Conservation (phyloP, 75 land plant genomes). For the Selaginella tamariscina region DNA sequence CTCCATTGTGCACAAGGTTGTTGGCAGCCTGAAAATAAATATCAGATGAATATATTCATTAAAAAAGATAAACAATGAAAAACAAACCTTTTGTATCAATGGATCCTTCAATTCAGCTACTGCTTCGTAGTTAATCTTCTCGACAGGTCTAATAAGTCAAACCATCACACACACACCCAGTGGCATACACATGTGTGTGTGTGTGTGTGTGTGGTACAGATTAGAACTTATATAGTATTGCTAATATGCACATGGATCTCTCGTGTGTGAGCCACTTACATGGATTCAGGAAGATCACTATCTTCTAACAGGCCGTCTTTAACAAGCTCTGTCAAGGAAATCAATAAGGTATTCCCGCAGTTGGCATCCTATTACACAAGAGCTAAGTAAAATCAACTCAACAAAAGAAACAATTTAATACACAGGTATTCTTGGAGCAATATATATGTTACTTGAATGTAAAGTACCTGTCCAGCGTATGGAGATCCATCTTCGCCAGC, state of each 20-base stretch:
- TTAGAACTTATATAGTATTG: no score
- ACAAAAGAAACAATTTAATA: not conserved
- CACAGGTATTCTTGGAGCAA: no score
- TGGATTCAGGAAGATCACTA: slow-evolving; percentile 62
- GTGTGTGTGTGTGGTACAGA: no score
- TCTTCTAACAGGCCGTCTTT: slow-evolving; percentile 61
- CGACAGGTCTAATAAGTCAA: slow-evolving; percentile 32
- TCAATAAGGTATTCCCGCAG: slow-evolving; percentile 92
- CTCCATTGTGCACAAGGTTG: slow-evolving; percentile 31
- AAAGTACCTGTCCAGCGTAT: slow-evolving; percentile 74
- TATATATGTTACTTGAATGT: no score
- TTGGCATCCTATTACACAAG: slow-evolving; percentile 68
- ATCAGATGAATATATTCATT: not conserved
- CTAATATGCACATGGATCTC: no score
- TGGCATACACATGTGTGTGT: no score
- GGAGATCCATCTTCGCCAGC: slow-evolving; percentile 87
- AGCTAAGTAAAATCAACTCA: not conserved
- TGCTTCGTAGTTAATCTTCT: slow-evolving; percentile 37
- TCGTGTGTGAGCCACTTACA: slow-evolving; percentile 32
- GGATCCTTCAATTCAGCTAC: slow-evolving; percentile 75
- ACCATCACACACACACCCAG: not conserved
- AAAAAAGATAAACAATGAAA: not conserved
- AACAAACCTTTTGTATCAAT: slow-evolving; percentile 52
- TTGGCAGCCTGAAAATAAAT: slow-evolving; percentile 46
- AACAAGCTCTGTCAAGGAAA: slow-evolving; percentile 84